phyloP scores from a whole-genome alignment of 805 yeast genomes.

The Ogataea naganishii region DNA sequence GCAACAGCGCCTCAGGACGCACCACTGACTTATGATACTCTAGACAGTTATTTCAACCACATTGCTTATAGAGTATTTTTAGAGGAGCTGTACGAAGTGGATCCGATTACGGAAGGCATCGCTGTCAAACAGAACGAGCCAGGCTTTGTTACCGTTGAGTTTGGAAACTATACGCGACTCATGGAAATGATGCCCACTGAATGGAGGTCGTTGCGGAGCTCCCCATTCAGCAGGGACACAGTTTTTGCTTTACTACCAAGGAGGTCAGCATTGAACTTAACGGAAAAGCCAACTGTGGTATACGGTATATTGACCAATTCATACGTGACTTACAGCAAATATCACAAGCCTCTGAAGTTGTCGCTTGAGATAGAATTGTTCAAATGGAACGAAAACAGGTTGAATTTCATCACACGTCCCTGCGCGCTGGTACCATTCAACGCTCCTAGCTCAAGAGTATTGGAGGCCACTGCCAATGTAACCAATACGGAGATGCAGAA shows the following conservation, averaged over 20 bases:
- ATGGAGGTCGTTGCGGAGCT: conserved; percentile 42
- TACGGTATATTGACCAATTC: too few species aligned
- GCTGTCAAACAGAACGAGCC: too few species aligned
- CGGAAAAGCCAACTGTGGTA: too few species aligned
- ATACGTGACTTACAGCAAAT: too few species aligned
- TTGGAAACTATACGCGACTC: conserved; percentile 36
- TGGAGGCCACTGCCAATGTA: conserved; percentile 57
- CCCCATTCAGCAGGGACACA: conserved; percentile 53
- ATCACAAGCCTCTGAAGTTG: too few species aligned
- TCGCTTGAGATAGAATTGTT: neutral
- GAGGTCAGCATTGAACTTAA: too few species aligned
- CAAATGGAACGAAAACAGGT: conserved; percentile 1
- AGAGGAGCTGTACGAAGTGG: conserved; percentile 47
- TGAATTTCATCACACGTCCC: neutral
- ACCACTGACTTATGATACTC: conserved; percentile 30
- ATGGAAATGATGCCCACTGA: conserved; percentile 45
- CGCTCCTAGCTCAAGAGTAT: conserved; percentile 52
- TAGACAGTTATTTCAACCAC: conserved; percentile 46
- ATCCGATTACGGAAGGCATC: conserved; percentile 37
- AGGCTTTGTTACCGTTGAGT: too few species aligned
- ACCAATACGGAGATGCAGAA: conserved; percentile 41
- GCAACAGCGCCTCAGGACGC: conserved; percentile 12
- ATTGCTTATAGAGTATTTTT: conserved; percentile 54
- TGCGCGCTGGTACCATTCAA: conserved; percentile 49
- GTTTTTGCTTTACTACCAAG: conserved; percentile 47